Evolutionary conservation across 352 stramenopile species (phyloP), one percentile per base, ranked within the genome.

Genomic region (Peronosclerospora sorghi): DNA sequence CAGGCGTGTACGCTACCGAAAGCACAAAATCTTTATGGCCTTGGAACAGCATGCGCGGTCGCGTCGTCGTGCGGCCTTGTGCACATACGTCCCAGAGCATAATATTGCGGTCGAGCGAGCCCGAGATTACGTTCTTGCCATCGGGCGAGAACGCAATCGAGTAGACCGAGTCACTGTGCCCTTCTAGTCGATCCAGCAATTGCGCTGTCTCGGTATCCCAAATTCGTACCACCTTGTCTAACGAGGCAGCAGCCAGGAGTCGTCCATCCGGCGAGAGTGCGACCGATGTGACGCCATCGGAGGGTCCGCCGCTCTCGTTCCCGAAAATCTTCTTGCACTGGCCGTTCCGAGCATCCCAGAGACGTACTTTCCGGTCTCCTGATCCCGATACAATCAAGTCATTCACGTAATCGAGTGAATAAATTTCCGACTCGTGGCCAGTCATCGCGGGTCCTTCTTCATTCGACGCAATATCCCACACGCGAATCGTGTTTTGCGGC

Each of bases 1-100:
- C 79, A 32, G 76, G 79, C n/a, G 79, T 86, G 53, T 92, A 89
- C 9, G 76, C 79, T 12, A 89, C 79, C 10, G 76, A 89, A 12
- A 92, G 51, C 14, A 92, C 79, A 55, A 89, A 89, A 58, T 89
- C 79, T 41, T 89, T 89, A 66, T 92, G 79, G 17, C 76, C 79
- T 56, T 88, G 74, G 65, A 89, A 92, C 19, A 92, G 57, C 73
- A 88, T 87, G n/a, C 79, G 79, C 6, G 79, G 79, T 20, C 74
- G 69, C 39, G 76, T 86, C 8, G 79, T 86, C 15, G 79, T 86
- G 40, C 74, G 76, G 35, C 76, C 79, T 43, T 86, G 76, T 0
- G 74, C 76, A 38, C 68, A 79, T 23, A 89, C 77, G 40, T 89
- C 79, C 79, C 79, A 92, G 15, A 92, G 51, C 79, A 89, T 92